Percentiles rank a stretch among this genome's conserved stretches.
These are phyloP conservation scores for Knoxia roxburghii DNA, from an alignment of 257 asterid genomes.

Conservation along the genomic window DNA sequence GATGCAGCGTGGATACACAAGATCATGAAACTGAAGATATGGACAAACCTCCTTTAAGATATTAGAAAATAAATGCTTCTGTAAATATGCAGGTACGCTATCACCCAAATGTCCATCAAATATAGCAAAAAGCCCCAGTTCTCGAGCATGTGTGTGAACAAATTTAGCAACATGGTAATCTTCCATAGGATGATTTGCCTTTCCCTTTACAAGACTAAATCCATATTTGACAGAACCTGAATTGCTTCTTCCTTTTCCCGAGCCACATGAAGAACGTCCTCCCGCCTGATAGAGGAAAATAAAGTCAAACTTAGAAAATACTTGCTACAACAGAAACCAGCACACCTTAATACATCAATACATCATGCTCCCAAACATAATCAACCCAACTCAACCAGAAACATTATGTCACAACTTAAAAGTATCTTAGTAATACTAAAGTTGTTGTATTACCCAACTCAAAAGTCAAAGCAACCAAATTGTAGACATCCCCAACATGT, in stretches of 20 bases:
- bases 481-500: background rate
- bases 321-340: background rate
- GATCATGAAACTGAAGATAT: background rate
- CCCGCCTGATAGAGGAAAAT: slow-evolving; percentile 42
- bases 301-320: background rate
- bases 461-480: slow-evolving; percentile 2
- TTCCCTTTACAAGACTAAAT: slow-evolving; percentile 74
- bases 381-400: background rate
- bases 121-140: slow-evolving; percentile 83
- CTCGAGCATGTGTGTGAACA: slow-evolving; percentile 48
- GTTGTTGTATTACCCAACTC: background rate
- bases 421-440: background rate
- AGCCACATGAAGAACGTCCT: slow-evolving; percentile 45
- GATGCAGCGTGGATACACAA: background rate
- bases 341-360: background rate
- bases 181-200: slow-evolving; percentile 96
- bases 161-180: slow-evolving; percentile 92
- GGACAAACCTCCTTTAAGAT: slow-evolving; percentile 78
- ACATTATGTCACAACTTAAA: background rate
- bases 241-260: slow-evolving; percentile 81
- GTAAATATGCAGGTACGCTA: slow-evolving; percentile 82
- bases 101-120: slow-evolving; percentile 91
- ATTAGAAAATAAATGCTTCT: slow-evolving; percentile 75
- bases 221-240: slow-evolving; percentile 62
- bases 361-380: background rate